Evolutionary conservation across 805 yeast genomes (phyloP), one percentile per base, ranked within the genome.

Genomic region (Kuraishia hungarica): DNA sequence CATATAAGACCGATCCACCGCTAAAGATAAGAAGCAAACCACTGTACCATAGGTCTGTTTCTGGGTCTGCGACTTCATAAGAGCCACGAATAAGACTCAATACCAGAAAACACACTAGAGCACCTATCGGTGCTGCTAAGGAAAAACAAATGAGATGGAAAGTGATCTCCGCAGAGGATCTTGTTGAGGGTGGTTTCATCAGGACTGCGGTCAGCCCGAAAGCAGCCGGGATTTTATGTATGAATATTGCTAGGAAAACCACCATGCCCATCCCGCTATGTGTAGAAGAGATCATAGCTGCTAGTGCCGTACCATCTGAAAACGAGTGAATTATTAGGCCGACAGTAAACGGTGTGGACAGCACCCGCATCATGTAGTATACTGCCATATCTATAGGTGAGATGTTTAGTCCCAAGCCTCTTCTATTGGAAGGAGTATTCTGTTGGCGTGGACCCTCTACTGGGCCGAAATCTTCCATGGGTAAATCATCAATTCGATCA

Each of bases 151-250:
- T 63, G 35, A 87, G 60, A 61, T 85, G 86, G 24, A 76, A 65
- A 53, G 73, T 59, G 22, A 81, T 70, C 24, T 67, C 59, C 22
- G 60, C 51, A 39, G n/a, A 35, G 3, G 43, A 35, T 15, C 43
- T 35, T 3, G 17, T 35, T 8, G 43, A 35, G n/a, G 43, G 43
- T 35, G 43, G 43, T 29, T 72, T 67, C 11, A 80, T 61, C 29
- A 87, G 71, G 17, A 86, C 72, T 1, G 88, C 75, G 3, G 80
- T 66, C 48, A 87, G 72, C 48, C 91, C 86, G 65, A 87, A 84
- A 4, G 89, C 76, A 0, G 93, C 85, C 0, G 94, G 94, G 4
- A 87, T 72, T 66, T 87, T 87, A 71, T 87, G 94, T 35, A 85
- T 63, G 57, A 87, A 73, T 28, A 87, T 79, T 13, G 89, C 84